A percentile compares a stretch with the other conserved stretches of the same genome.
These are phyloP conservation scores for Cyclocybe cylindracea DNA, from an alignment of 768 basidiomycete species.

Conservation along the genomic window DNA sequence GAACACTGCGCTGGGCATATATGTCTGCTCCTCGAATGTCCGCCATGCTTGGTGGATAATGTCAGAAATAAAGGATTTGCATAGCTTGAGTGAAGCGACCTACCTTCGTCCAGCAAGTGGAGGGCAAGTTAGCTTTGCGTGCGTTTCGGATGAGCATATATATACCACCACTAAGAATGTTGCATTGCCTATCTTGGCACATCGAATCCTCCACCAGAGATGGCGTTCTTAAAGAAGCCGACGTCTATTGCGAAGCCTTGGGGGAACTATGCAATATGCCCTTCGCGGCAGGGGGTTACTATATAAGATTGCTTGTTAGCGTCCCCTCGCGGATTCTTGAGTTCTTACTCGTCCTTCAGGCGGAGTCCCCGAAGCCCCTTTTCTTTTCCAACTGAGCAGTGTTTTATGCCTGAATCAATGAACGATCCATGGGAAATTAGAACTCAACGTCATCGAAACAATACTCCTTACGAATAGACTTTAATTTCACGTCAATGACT, in stretches of 20 bases:
- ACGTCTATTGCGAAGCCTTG: not conserved
- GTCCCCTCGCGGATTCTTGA: slow-evolving; percentile 3
- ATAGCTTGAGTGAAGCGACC: slow-evolving; percentile 1
- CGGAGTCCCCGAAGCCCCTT: not conserved
- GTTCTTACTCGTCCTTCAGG: slow-evolving; percentile 1
- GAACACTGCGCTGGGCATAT: slow-evolving; percentile 8
- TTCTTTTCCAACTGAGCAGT: not conserved
- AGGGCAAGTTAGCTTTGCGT: too few relatives aligned
- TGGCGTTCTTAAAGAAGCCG: slow-evolving; percentile 6
- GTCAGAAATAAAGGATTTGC: too few relatives aligned
- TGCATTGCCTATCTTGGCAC: too few relatives aligned
- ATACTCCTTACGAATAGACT: not conserved
- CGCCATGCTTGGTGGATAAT: not conserved
- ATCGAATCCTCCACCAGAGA: not conserved
- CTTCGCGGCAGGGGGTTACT: slow-evolving; percentile 6
- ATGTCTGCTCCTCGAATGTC: not conserved
- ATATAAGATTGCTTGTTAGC: slow-evolving; percentile 7
- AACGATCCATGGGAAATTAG: not conserved
- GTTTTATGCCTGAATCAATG: not conserved
- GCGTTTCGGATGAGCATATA: too few relatives aligned
- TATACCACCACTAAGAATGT: too few relatives aligned
- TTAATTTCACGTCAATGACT: not conserved
- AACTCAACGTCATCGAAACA: not conserved
- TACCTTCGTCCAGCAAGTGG: not conserved
- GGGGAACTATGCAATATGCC: not conserved